These are phyloP conservation scores for Aureobasidium sp. DNA, from an alignment of 2,329 filamentous ascomycete genomes.

Conservation along the genomic window DNA sequence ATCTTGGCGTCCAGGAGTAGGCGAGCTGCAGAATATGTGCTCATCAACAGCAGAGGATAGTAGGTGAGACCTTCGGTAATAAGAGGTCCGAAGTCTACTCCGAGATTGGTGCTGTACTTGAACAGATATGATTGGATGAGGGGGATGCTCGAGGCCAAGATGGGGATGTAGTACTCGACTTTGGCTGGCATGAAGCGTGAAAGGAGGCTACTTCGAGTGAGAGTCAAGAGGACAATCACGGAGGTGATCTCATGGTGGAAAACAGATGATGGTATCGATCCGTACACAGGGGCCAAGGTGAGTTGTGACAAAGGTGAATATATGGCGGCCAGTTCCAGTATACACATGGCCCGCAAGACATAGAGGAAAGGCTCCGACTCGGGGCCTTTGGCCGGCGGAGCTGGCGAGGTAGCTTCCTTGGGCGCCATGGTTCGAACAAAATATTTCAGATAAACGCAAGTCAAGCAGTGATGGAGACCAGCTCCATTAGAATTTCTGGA, in stretches of 20 bases:
- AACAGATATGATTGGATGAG: constrained; percentile 64
- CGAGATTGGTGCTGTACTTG: constrained; percentile 54
- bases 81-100: constrained; percentile 63
- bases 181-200: not conserved
- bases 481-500: not conserved
- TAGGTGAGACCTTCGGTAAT: constrained; percentile 66
- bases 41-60: constrained; percentile 40
- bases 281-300: constrained; percentile 78
- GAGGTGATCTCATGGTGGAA: constrained; percentile 57
- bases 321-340: constrained; percentile 49
- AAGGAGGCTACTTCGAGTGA: not conserved
- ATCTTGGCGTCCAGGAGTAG: constrained; percentile 11
- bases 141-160: constrained; percentile 69
- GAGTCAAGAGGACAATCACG: not conserved
- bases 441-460: not conserved
- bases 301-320: constrained; percentile 65
- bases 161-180: constrained; percentile 50
- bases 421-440: not conserved
- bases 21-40: constrained; percentile 30
- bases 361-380: not conserved
- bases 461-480: not conserved
- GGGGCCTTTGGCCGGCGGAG: not conserved
- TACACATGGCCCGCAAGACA: constrained; percentile 25
- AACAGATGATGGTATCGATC: constrained; percentile 65
- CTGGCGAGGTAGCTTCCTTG: not conserved